Base-by-base conservation (phyloP, 768 basidiomycete species). In the Piloderma croceum region DNA sequence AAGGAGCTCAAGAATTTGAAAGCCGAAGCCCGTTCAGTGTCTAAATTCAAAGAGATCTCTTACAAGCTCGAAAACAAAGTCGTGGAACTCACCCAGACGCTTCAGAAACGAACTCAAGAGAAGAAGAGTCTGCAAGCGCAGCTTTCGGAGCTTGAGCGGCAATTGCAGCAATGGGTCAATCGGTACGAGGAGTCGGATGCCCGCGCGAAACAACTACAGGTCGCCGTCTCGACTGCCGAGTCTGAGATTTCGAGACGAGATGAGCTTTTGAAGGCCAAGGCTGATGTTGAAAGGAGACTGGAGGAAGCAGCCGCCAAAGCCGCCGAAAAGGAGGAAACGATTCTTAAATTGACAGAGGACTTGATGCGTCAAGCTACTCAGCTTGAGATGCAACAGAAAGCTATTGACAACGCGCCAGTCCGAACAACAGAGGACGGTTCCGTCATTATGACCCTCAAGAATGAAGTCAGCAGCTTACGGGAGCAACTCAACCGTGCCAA, bases 61-160 rank as follows among this genome's bases (percentile, higher is more conserved):
- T 98, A 98, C 58, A 81, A 79, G 51, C 74, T 99, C 41, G 96
- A 99, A 69, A 99, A 98, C 74, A 99, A 98, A 67, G 96, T 99
- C 32, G 90, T 99, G 43, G 94, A 98, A 59, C 83, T 99, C 46
- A 98, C 96, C 0, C 96, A 99, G 59, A 80, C 69, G 12, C 75
- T 99, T 10, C 96, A 97, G 62, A 83, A 75, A 55, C 82, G 94
- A 34, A 92, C 83, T 3, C 77, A 79, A 43, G 94, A 99, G 68
- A 91, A 88, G 69, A 93, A 89, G 63, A 83, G 81, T 39, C 68
- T 98, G 32, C 81, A 85, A 48, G 67, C 63, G n/a, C 79, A 81
- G 52, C 71, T 98, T 34, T 60, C 67, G 17, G 79, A 84, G 29
- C 71, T 97, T 23, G 90, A 97, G 65, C 78, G 82, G 48, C 90